These are phyloP conservation scores for Rosa rugosa DNA, from an alignment of 306 rosid genomes.

Conservation along the genomic window DNA sequence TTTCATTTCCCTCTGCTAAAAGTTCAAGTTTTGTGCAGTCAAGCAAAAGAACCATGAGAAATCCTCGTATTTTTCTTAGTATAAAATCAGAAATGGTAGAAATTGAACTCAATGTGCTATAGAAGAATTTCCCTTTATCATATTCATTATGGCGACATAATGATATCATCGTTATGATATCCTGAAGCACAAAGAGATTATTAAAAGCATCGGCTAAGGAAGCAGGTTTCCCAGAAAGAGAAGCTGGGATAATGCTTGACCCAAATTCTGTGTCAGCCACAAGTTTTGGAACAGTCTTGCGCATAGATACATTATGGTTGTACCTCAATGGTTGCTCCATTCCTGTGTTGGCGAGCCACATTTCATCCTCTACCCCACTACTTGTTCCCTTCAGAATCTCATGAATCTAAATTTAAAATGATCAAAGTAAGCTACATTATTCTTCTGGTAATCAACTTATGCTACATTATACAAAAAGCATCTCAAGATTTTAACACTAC, in stretches of 20 bases:
- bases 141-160: conserved; percentile 44
- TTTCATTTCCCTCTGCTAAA: conserved; percentile 53
- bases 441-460: background rate
- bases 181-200: conserved; percentile 70
- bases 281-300: conserved; percentile 36
- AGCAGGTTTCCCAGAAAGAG: conserved; percentile 57
- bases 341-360: conserved; percentile 59
- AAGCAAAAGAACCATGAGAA: conserved; percentile 86
- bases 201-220: conserved; percentile 49
- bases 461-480: conserved; percentile 27
- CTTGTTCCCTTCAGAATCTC: conserved; percentile 64
- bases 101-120: conserved; percentile 76
- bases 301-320: conserved; percentile 36
- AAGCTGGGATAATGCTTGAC: conserved; percentile 50
- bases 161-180: conserved; percentile 51
- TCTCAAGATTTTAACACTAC: conserved; percentile 7
- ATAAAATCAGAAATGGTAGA: conserved; percentile 80
- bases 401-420: conserved; percentile 52
- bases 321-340: conserved; percentile 41
- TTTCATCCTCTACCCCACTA: conserved; percentile 56
- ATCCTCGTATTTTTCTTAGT: conserved; percentile 72
- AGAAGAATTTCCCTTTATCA: conserved; percentile 66
- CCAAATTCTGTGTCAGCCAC: conserved; percentile 55
- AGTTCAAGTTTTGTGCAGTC: conserved; percentile 89
- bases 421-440: conserved; percentile 25